Conservation (phyloP, 176 grass and related monocot genomes). For the Dactylis glomerata region DNA sequence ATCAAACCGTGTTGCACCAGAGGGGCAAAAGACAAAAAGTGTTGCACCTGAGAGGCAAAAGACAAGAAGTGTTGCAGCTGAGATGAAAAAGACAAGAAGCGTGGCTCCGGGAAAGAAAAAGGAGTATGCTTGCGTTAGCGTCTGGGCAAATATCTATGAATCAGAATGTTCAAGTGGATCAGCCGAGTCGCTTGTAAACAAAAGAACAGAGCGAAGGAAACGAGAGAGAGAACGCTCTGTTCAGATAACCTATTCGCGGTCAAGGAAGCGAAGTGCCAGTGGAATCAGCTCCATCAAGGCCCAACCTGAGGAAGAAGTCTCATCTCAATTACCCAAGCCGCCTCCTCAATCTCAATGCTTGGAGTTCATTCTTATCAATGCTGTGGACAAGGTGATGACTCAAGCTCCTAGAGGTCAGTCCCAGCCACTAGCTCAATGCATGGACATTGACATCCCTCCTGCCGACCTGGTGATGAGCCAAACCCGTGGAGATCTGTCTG, state of each 20-base stretch:
- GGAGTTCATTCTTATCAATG: background rate
- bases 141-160: conserved; percentile 58
- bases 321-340: background rate
- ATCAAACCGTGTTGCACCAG: background rate
- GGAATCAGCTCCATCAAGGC: conserved; percentile 5
- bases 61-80: background rate
- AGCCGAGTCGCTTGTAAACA: conserved; percentile 54
- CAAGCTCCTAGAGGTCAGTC: background rate
- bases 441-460: background rate
- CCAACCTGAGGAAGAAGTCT: background rate
- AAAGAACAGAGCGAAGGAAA: conserved; percentile 61
- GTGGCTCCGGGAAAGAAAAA: conserved; percentile 10
- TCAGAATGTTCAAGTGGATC: conserved; percentile 62
- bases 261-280: conserved; percentile 16
- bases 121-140: conserved; percentile 39
- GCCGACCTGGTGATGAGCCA: background rate
- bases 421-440: background rate
- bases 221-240: conserved; percentile 7
- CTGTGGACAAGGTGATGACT: background rate
- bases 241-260: conserved; percentile 25
- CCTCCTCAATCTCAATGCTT: background rate
- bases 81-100: conserved; percentile 13
- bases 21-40: no score
- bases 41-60: background rate
- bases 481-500: background rate